Evolutionary conservation across 208 protist genomes (phyloP).

Genomic region (Leptomonas pyrrhocoris): DNA sequence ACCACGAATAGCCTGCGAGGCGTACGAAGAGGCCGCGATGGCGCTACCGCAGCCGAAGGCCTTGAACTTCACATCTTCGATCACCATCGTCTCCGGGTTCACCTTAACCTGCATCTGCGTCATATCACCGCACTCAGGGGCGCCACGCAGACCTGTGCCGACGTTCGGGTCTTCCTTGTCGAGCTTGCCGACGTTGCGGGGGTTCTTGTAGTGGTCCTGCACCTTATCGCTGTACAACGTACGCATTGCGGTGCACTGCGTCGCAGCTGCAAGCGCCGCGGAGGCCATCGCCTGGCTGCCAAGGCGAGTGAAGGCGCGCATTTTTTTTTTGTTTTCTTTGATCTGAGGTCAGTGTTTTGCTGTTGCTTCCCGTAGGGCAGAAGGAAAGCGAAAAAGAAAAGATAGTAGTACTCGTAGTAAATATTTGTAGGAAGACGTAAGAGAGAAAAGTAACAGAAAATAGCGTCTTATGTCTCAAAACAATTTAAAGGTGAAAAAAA

Average conservation of each 20-base stretch:
- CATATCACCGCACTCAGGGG: slow-evolving; percentile 99
- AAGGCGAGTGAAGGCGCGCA: slow-evolving; percentile 25
- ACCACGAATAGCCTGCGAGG: slow-evolving; percentile 98
- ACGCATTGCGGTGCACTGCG: slow-evolving; percentile 36
- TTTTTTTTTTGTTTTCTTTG: slow-evolving; percentile 10
- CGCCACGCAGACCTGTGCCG: slow-evolving; percentile 98
- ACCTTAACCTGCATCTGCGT: slow-evolving; percentile 98
- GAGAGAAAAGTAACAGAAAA: not conserved
- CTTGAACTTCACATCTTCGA: slow-evolving; percentile 97
- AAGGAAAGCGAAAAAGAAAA: slow-evolving; percentile 15
- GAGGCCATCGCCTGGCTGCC: slow-evolving; percentile 11
- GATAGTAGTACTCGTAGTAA: not conserved
- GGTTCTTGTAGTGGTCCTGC: slow-evolving; percentile 99
- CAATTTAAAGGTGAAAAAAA: not conserved
- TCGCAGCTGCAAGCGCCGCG: slow-evolving; percentile 11
- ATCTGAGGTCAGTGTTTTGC: not conserved
- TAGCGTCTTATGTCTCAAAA: not conserved
- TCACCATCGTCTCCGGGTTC: slow-evolving; percentile 89
- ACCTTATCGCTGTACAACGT: slow-evolving; percentile 96
- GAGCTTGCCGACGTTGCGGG: slow-evolving; percentile 98
- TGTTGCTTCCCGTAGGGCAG: not conserved
- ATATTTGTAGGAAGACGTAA: not conserved
- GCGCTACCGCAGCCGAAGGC: slow-evolving; percentile 99
- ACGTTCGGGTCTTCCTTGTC: slow-evolving; percentile 95
- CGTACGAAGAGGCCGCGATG: slow-evolving; percentile 97